Evolutionary conservation across 179 eudicot genomes (phyloP).

Genomic region (Vitellaria paradoxa): DNA sequence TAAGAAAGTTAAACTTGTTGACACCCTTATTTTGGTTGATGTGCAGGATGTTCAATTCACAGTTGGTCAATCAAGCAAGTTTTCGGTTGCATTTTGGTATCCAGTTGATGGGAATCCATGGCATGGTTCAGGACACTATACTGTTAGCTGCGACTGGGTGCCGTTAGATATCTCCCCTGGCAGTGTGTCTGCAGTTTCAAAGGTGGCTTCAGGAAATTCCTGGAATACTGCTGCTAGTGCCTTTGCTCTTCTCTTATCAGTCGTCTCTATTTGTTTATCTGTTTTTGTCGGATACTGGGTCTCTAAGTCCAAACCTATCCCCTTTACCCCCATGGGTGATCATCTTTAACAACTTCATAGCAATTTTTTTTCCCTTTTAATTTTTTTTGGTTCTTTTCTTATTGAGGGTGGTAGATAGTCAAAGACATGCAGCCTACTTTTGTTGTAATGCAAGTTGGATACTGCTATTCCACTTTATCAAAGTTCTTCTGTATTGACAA

Average conservation of each 20-base stretch:
- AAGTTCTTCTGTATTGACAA: background rate
- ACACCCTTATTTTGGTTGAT: background rate
- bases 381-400: no score
- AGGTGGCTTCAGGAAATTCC: constrained; percentile 34
- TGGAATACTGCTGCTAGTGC: constrained; percentile 65
- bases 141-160: constrained; percentile 81
- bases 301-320: constrained; percentile 26
- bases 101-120: constrained; percentile 85
- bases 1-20: background rate
- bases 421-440: background rate
- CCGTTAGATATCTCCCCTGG: constrained; percentile 36
- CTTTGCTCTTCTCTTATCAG: constrained; percentile 70
- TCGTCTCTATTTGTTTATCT: constrained; percentile 62
- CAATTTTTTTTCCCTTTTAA: background rate
- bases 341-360: constrained; percentile 29
- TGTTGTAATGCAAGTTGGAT: background rate
- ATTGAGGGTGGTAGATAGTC: no score
- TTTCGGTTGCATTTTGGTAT: constrained; percentile 90
- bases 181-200: constrained; percentile 9
- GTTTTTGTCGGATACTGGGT: constrained; percentile 50
- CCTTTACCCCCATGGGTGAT: constrained; percentile 48
- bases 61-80: constrained; percentile 73
- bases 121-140: constrained; percentile 73
- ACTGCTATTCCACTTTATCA: background rate
- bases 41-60: constrained; percentile 79